Evolutionary conservation across 192 early-diverging fungal species (phyloP).

Genomic region (Coemansia sp.): DNA sequence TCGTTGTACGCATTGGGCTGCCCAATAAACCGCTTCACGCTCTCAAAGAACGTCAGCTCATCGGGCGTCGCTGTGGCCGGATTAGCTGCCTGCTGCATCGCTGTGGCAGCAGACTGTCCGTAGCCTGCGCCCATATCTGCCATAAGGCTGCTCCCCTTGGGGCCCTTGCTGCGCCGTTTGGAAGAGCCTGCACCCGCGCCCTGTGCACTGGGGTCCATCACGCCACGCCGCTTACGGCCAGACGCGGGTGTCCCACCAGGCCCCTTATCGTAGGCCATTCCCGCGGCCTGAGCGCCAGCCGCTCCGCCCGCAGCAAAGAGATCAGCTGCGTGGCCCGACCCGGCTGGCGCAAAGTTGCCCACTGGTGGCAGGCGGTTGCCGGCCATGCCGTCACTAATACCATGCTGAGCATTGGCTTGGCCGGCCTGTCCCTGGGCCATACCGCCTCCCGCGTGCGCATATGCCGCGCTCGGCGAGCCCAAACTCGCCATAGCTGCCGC

Average conservation of each 20-base stretch:
- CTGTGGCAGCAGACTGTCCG: slow-evolving; percentile 1
- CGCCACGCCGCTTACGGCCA: slow-evolving; percentile 31
- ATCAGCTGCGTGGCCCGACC: slow-evolving; percentile 12
- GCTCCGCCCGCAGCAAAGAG: slow-evolving; percentile 8
- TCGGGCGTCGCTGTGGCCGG: slow-evolving; percentile 54
- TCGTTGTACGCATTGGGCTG: slow-evolving; percentile 90
- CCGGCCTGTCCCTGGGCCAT: slow-evolving; percentile 6
- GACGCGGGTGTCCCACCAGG: slow-evolving; percentile 13
- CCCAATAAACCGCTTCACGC: slow-evolving; percentile 76
- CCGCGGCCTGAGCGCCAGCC: slow-evolving; percentile 7
- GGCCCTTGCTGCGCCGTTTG: slow-evolving; percentile 37
- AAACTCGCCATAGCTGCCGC: slow-evolving; percentile 9
- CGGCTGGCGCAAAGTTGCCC: slow-evolving; percentile 51
- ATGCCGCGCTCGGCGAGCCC: slow-evolving; percentile 26
- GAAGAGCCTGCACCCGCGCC: slow-evolving; percentile 18
- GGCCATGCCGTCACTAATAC: slow-evolving; percentile 21
- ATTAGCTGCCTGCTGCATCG: slow-evolving; percentile 13
- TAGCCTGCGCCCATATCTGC: slow-evolving; percentile 8
- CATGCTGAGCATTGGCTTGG: not conserved
- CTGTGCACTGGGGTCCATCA: slow-evolving; percentile 18
- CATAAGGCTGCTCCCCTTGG: slow-evolving; percentile 22
- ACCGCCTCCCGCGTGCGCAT: slow-evolving; percentile 15
- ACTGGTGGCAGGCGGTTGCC: slow-evolving; percentile 52
- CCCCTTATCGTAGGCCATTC: slow-evolving; percentile 15
- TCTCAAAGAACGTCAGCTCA: slow-evolving; percentile 93